These are phyloP conservation scores for Rosa hybrid DNA, from an alignment of 331 rosid genomes.

Conservation along the genomic window DNA sequence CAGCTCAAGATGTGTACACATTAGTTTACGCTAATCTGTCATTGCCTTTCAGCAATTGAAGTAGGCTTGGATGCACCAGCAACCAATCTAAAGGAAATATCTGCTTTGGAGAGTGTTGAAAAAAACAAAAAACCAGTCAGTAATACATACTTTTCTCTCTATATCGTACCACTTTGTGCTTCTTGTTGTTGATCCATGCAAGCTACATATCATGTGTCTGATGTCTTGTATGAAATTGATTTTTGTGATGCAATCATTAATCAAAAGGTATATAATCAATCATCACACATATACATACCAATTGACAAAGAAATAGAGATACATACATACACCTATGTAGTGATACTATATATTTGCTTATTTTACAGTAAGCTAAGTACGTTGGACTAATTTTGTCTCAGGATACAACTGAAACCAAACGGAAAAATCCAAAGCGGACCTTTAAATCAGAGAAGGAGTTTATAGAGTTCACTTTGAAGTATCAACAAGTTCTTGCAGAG, in stretches of 20 bases:
- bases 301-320: neutral
- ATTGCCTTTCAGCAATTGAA: conserved; percentile 48
- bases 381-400: conserved; percentile 38
- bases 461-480: conserved; percentile 80
- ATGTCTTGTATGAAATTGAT: neutral
- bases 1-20: conserved; percentile 15
- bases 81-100: conserved; percentile 38
- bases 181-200: conserved; percentile 6
- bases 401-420: conserved; percentile 76
- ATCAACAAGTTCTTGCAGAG: conserved; percentile 85
- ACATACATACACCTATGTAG: neutral
- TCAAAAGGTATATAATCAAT: neutral
- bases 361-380: conserved; percentile 12
- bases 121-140: conserved; percentile 72
- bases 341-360: neutral
- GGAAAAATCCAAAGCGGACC: conserved; percentile 73
- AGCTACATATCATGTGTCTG: neutral
- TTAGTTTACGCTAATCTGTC: conserved; percentile 25
- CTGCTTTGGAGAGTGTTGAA: conserved; percentile 42
- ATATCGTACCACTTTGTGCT: conserved; percentile 2
- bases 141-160: conserved; percentile 23
- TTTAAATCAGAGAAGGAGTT: conserved; percentile 91
- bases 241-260: neutral
- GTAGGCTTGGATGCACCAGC: conserved; percentile 44
- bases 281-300: neutral